Conservation (phyloP, 495 filamentous ascomycete genomes). For the Mytilinidion resinicola region DNA sequence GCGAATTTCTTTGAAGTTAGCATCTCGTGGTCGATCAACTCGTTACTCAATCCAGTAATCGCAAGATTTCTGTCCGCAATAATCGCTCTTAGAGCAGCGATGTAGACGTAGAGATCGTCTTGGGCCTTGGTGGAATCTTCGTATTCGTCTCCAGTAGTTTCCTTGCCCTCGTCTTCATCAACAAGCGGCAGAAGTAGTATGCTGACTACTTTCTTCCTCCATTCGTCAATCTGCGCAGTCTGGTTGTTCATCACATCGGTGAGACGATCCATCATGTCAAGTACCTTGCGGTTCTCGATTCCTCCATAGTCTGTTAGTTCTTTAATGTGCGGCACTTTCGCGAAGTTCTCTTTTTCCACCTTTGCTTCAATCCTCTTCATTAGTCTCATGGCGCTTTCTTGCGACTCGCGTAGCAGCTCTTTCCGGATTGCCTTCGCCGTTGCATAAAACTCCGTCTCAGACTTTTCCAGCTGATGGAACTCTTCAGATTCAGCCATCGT, state of each 20-base stretch:
- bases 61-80: slow-evolving; percentile 72
- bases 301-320: slow-evolving; percentile 48
- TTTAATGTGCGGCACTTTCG: slow-evolving; percentile 56
- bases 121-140: slow-evolving; percentile 80
- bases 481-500: slow-evolving; percentile 59
- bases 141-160: slow-evolving; percentile 82
- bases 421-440: slow-evolving; percentile 66
- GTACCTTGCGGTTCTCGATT: slow-evolving; percentile 53
- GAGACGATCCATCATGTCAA: slow-evolving; percentile 52
- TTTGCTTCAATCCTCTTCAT: slow-evolving; percentile 48
- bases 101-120: slow-evolving; percentile 78
- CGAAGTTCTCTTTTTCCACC: slow-evolving; percentile 48
- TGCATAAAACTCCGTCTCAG: slow-evolving; percentile 69
- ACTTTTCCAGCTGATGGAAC: slow-evolving; percentile 57
- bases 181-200: slow-evolving; percentile 69
- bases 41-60: slow-evolving; percentile 66
- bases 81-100: slow-evolving; percentile 64
- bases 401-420: slow-evolving; percentile 53
- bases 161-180: slow-evolving; percentile 67
- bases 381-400: slow-evolving; percentile 36
- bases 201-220: slow-evolving; percentile 63
- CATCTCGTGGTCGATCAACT: slow-evolving; percentile 73
- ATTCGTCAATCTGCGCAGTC: slow-evolving; percentile 60
- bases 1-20: slow-evolving; percentile 53
- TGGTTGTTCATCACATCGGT: slow-evolving; percentile 58